phyloP scores from a whole-genome alignment of 768 basidiomycete genomes.

The Vararia minispora region DNA sequence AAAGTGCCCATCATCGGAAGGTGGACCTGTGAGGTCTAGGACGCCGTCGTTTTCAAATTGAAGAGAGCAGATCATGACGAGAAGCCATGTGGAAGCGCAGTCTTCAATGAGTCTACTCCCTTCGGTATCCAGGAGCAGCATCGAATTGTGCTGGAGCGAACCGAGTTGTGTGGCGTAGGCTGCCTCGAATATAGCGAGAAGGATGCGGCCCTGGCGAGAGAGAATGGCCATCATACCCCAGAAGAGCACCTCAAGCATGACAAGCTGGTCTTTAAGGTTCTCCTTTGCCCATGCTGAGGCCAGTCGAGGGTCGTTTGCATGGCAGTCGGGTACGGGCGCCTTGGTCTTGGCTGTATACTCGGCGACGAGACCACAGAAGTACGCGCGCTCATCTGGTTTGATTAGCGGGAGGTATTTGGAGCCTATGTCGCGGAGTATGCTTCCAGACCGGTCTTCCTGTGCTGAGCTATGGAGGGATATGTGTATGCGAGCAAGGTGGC shows the following conservation, averaged over 20 bases:
- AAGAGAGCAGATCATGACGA: conserved; percentile 68
- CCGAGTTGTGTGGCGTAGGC: conserved; percentile 60
- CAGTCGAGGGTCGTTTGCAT: conserved; percentile 40
- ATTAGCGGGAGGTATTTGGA: conserved; percentile 43
- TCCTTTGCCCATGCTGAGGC: conserved; percentile 67
- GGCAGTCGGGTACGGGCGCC: conserved; percentile 33
- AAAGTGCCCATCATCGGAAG: conserved; percentile 40
- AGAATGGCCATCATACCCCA: conserved; percentile 78
- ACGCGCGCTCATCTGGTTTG: conserved; percentile 53
- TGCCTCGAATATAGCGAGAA: conserved; percentile 51
- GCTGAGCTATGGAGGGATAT: conserved; percentile 72
- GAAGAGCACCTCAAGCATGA: conserved; percentile 78
- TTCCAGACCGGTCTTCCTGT: conserved; percentile 42
- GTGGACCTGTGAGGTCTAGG: conserved; percentile 42
- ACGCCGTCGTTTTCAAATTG: conserved; percentile 56
- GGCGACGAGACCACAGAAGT: conserved; percentile 45
- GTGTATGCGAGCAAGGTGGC: conserved; percentile 57
- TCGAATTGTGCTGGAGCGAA: conserved; percentile 46
- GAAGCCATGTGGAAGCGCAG: conserved; percentile 63
- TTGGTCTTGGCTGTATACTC: conserved; percentile 50
- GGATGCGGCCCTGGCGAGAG: conserved; percentile 50
- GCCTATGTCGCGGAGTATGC: conserved; percentile 45
- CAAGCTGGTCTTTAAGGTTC: conserved; percentile 66
- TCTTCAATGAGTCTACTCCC: conserved; percentile 56
- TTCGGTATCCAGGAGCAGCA: conserved; percentile 65